Evolutionary conservation across 2,329 filamentous ascomycete genomes (phyloP), one percentile per base, ranked within the genome.

Genomic region (Colletotrichum limetticola): DNA sequence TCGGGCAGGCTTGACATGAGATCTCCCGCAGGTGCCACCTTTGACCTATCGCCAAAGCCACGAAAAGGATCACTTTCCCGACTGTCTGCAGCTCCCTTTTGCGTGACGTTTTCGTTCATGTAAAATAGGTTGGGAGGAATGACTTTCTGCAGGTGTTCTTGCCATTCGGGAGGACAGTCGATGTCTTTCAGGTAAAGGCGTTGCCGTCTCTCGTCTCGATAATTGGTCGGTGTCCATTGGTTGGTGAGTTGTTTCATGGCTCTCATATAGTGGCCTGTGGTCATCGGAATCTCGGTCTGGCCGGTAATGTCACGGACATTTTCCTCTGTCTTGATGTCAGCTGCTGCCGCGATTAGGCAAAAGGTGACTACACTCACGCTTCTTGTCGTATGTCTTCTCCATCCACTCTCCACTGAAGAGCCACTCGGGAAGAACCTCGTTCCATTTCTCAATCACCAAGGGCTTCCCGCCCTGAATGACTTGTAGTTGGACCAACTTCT

Each of bases 181-280:
- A 99, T 98, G 79, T 99, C 97, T 79, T 99, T 99, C 28, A 98
- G 85, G 80, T 99, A 99, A 1, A 98, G 90, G 14, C 97, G 91
- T 80, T 99, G 97, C 26, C 94, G 88, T 49, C 91, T 90, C 74
- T 94, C 91, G 75, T 97, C 93, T 72, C 92, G 92, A 80, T 93
- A 98, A 75, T 94, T 96, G 59, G 87, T 88, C 0, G 90, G 85
- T 9, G 88, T 93, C 86, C 94, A 97, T 80, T 97, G 95, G 63
- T 96, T 92, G 1, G 95, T 91, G 37, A 98, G 90, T 76, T 93
- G 91, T 53, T 90, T 89, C 93, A 98, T 93, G 63, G 95, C 95
- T 75, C 94, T 93, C 42, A 99, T 85, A 82, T 99, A 99, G 81
- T 98, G 96, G 1, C 92, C 93, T 74, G 94, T 94, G 0, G 95